Evolutionary conservation across 2,329 filamentous ascomycete species (phyloP), one percentile per base, ranked within the genome.

Genomic region (Daldinia sp.): DNA sequence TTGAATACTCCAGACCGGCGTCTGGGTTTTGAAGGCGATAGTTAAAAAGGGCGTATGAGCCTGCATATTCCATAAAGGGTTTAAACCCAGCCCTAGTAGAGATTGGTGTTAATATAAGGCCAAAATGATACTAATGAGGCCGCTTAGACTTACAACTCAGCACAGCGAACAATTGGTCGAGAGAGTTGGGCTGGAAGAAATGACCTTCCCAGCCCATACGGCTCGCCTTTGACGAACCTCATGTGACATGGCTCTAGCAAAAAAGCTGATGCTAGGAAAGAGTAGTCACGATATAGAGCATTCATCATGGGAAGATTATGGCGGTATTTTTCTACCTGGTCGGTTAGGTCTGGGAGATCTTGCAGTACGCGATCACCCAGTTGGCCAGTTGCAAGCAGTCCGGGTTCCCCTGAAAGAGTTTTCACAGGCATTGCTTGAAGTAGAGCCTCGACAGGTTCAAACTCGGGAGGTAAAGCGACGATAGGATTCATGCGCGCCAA

Each of bases 241-340:
- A 92, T 84, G 78, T 95, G 94, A 77, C 94, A 97, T 9, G 94
- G 94, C 81, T 97, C 94, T 27, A 97, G 87, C 27, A 97, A 82
- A 75, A 96, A 97, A 0, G 93, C 91, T 21, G 92, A 96, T 4
- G 93, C 91, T 27, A 97, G 80, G 82, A 97, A 97, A 11, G 91
- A 91, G 77, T 97, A 97, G 80, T 97, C 94, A 17, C 94, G 85
- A 77, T 97, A 97, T 48, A 96, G 80, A 30, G 93, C 93, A 72
- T 94, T 95, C 82, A 96, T 88, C 61, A 92, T 80, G 13, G 90
- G 90, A 35, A 94, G 83, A 77, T 97, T 89, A 64, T 88, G 81
- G 70, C 85, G 82, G 70, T 91, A 90, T 77, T 87, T 87, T 72
- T 95, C 90, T 59, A 97, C 84, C 68, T 86, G 83, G 4, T 82